These are phyloP conservation scores for Fusarium poae DNA, from an alignment of 2,329 filamentous ascomycete species.

Conservation along the genomic window DNA sequence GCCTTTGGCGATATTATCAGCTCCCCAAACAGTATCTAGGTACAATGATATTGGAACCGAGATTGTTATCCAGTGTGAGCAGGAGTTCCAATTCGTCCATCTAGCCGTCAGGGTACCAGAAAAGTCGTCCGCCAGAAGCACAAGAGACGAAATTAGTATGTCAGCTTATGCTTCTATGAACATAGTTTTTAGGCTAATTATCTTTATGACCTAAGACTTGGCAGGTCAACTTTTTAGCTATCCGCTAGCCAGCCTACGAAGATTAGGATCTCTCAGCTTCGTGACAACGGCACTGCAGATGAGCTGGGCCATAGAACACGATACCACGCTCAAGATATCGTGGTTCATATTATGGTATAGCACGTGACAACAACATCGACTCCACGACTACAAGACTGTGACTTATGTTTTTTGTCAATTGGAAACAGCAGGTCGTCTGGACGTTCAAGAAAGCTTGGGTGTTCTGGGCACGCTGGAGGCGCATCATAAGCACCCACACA, in stretches of 20 bases:
- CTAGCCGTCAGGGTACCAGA: no score
- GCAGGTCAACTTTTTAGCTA: no score
- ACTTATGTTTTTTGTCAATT: background rate
- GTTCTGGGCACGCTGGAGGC: background rate
- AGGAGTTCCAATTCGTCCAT: background rate
- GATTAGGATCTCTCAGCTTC: slow-evolving; percentile 37
- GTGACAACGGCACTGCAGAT: slow-evolving; percentile 33
- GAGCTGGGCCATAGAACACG: slow-evolving; percentile 34
- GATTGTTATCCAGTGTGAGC: background rate
- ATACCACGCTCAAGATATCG: slow-evolving; percentile 40
- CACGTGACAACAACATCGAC: background rate
- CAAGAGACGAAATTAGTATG: no score
- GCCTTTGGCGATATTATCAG: slow-evolving; percentile 21
- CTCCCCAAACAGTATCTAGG: slow-evolving; percentile 15
- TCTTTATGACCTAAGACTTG: no score
- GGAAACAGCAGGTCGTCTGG: background rate
- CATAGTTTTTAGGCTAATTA: no score
- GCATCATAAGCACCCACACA: background rate
- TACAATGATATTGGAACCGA: no score
- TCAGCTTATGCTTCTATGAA: no score
- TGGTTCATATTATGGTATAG: slow-evolving; percentile 28
- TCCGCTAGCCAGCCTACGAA: background rate
- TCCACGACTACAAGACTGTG: background rate
- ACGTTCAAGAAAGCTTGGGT: background rate
- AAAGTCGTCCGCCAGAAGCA: no score